Percentiles rank a stretch among this genome's conserved stretches.
Conservation (phyloP, 2,329 filamentous ascomycete genomes). For the Lojkania enalia region DNA sequence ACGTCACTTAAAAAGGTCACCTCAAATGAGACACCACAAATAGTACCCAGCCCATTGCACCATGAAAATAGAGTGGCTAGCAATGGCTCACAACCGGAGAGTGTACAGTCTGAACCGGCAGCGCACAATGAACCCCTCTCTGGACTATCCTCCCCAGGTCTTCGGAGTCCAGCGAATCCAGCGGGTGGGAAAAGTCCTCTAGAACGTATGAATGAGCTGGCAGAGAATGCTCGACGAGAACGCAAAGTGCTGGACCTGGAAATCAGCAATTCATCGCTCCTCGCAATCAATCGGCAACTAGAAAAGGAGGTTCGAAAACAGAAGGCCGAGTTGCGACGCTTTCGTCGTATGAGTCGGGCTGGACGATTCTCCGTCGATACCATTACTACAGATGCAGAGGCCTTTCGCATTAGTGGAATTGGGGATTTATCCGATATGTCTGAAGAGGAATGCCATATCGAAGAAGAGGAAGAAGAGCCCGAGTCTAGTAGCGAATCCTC, state of each 20-base stretch:
- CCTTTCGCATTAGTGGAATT: slow-evolving; percentile 37
- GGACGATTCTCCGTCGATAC: slow-evolving; percentile 69
- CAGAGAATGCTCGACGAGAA: slow-evolving; percentile 86
- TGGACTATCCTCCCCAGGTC: slow-evolving; percentile 30
- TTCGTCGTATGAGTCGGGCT: slow-evolving; percentile 79
- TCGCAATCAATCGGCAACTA: slow-evolving; percentile 91
- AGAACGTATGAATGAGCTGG: slow-evolving; percentile 72
- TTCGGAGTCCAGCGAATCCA: slow-evolving; percentile 63
- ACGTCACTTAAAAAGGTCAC: slow-evolving; percentile 33
- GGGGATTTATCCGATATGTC: slow-evolving; percentile 43
- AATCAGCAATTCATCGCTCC: slow-evolving; percentile 91
- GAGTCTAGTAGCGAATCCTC: slow-evolving; percentile 54
- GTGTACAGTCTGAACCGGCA: slow-evolving; percentile 29
- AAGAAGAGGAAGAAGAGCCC: slow-evolving; percentile 50
- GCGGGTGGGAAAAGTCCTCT: slow-evolving; percentile 51
- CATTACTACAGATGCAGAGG: slow-evolving; percentile 53
- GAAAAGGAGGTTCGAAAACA: slow-evolving; percentile 92
- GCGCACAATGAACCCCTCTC: slow-evolving; percentile 27
- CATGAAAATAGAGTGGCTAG: slow-evolving; percentile 36
- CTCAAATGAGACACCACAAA: slow-evolving; percentile 25
- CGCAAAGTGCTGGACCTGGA: slow-evolving; percentile 95
- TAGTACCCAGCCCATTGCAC: slow-evolving; percentile 38
- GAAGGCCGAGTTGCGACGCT: slow-evolving; percentile 82
- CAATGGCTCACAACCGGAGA: slow-evolving; percentile 32
- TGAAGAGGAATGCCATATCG: slow-evolving; percentile 42